Evolutionary conservation across 2,329 filamentous ascomycete species (phyloP).

Genomic region (Xylariales sp.): DNA sequence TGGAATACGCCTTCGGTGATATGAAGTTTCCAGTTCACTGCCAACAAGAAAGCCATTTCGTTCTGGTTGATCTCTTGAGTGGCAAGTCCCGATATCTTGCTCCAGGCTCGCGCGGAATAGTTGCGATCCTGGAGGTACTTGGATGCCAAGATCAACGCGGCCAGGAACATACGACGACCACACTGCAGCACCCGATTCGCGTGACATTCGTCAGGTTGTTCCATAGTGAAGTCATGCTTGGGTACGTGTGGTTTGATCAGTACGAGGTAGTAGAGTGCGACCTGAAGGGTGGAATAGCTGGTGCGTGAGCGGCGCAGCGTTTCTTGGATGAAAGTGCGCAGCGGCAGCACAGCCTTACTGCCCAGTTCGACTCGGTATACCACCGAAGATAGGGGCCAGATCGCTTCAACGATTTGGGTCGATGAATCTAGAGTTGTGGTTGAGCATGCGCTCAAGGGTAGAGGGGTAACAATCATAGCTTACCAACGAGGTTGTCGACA

Average conservation of each 20-base stretch:
- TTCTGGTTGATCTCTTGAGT: conserved; percentile 95
- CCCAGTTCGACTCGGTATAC: conserved; percentile 69
- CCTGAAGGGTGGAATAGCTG: conserved; percentile 95
- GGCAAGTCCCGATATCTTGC: conserved; percentile 95
- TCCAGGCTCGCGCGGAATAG: conserved; percentile 96
- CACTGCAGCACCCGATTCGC: conserved; percentile 82
- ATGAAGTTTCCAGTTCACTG: conserved; percentile 92
- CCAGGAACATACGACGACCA: conserved; percentile 94
- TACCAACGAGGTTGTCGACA: conserved; percentile 96
- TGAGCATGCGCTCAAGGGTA: conserved; percentile 25
- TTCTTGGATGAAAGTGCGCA: conserved; percentile 96
- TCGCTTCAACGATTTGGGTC: conserved; percentile 92
- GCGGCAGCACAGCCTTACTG: conserved; percentile 73
- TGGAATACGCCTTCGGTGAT: conserved; percentile 86
- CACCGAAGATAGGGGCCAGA: conserved; percentile 88
- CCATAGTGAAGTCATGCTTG: conserved; percentile 76
- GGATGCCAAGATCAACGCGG: conserved; percentile 89
- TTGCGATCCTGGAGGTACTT: conserved; percentile 98
- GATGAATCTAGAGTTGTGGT: conserved; percentile 69
- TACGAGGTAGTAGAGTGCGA: conserved; percentile 93
- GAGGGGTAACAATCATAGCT: conserved; percentile 43
- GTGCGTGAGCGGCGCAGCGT: conserved; percentile 91
- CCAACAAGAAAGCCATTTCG: conserved; percentile 84
- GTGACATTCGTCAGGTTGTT: conserved; percentile 70
- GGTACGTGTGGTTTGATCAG: conserved; percentile 89